phyloP scores from a whole-genome alignment of 208 protist species.

The Trichomonas tenax region DNA sequence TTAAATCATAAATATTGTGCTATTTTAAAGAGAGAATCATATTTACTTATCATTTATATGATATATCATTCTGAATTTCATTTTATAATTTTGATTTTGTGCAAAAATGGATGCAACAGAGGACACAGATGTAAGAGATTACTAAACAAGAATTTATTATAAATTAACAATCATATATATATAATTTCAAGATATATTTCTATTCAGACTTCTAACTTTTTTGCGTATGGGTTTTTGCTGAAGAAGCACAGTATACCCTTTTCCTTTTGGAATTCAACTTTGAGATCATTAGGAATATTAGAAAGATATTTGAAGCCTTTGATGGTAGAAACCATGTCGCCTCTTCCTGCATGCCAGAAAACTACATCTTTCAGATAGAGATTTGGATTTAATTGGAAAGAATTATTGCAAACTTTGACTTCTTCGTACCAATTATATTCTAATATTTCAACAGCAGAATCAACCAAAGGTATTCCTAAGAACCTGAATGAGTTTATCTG shows the following conservation, averaged over 20 bases:
- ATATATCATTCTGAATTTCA: too few species aligned
- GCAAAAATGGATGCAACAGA: too few species aligned
- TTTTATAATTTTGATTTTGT: too few species aligned
- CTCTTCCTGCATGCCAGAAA: background rate
- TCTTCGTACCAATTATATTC: background rate
- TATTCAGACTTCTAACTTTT: too few species aligned
- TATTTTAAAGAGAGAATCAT: too few species aligned
- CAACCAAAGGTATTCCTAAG: background rate
- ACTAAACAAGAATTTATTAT: too few species aligned
- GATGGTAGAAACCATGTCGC: background rate
- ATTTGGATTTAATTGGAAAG: background rate
- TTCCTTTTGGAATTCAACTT: background rate
- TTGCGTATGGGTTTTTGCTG: background rate
- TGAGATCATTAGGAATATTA: background rate
- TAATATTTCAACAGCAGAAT: background rate
- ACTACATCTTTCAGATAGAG: background rate
- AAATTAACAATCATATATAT: too few species aligned
- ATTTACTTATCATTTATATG: too few species aligned
- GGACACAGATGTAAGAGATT: too few species aligned
- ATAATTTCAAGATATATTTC: too few species aligned
- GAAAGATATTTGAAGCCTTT: background rate
- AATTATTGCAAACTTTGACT: background rate
- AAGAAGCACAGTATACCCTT: background rate
- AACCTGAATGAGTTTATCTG: background rate
- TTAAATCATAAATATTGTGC: too few species aligned